These are phyloP conservation scores for Trametes punicea DNA, from an alignment of 768 basidiomycete species.

Conservation along the genomic window DNA sequence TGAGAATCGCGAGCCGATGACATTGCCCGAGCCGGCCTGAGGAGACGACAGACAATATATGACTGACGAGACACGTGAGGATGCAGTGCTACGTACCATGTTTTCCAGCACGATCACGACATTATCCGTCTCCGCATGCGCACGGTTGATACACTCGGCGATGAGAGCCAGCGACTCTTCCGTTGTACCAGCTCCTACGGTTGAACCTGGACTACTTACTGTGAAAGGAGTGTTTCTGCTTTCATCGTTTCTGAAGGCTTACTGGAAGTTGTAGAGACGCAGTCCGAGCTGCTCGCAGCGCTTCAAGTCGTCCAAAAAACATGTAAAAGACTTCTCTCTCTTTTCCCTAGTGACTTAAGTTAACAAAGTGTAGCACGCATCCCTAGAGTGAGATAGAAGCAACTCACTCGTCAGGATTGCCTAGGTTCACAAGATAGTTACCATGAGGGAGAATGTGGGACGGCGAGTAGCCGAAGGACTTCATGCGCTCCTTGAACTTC, in stretches of 20 bases:
- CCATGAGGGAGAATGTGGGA: conserved; percentile 77
- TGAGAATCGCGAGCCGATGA: conserved; percentile 68
- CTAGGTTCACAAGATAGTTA: conserved; percentile 82
- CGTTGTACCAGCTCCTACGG: conserved; percentile 62
- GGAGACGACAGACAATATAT: background rate
- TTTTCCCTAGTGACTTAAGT: conserved; percentile 43
- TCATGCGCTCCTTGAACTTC: conserved; percentile 59
- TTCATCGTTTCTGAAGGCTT: conserved; percentile 23
- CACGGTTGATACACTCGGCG: conserved; percentile 71
- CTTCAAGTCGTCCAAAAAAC: conserved; percentile 80
- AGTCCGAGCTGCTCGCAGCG: conserved; percentile 77
- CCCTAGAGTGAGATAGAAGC: background rate
- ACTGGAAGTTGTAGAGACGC: conserved; percentile 84
- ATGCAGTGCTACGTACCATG: conserved; percentile 51
- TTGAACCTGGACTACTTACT: conserved; percentile 70
- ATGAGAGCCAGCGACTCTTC: conserved; percentile 61
- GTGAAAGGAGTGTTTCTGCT: background rate
- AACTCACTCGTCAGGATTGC: conserved; percentile 70
- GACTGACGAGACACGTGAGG: background rate
- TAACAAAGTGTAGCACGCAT: background rate
- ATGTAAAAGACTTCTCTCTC: conserved; percentile 67
- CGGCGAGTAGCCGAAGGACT: conserved; percentile 56
- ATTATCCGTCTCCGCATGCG: conserved; percentile 55
- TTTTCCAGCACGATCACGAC: conserved; percentile 76
- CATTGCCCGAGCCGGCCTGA: conserved; percentile 77